Evolutionary conservation across 768 basidiomycete species (phyloP).

Genomic region (Suillus ampliporus): DNA sequence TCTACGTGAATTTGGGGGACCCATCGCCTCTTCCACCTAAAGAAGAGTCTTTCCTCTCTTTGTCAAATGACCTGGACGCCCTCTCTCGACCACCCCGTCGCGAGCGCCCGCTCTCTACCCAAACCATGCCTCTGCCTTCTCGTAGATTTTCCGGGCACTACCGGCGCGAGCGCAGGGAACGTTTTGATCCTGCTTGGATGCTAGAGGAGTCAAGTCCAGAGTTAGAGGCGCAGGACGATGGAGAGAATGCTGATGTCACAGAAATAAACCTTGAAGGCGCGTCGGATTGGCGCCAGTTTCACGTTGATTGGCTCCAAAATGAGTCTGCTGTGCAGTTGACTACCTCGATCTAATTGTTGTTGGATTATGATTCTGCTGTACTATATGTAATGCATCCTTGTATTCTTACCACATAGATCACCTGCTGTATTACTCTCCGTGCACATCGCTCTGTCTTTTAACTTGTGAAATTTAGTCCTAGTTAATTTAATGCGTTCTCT

Average conservation of each 20-base stretch:
- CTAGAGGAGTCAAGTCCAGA: slow-evolving; percentile 44
- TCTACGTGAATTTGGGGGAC: slow-evolving; percentile 49
- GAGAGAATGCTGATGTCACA: slow-evolving; percentile 41
- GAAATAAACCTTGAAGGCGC: slow-evolving; percentile 15
- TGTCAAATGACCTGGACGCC: slow-evolving; percentile 39
- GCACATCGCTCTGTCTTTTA: background rate
- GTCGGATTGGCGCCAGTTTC: slow-evolving; percentile 62
- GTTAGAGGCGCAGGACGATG: slow-evolving; percentile 29
- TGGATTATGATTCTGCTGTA: background rate
- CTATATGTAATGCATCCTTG: background rate
- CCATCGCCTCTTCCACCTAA: slow-evolving; percentile 31
- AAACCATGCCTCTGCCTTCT: slow-evolving; percentile 39
- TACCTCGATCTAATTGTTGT: background rate
- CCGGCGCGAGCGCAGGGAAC: slow-evolving; percentile 33
- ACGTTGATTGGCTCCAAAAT: slow-evolving; percentile 45
- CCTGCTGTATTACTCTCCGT: background rate
- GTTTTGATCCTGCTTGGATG: slow-evolving; percentile 44
- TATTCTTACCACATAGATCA: background rate
- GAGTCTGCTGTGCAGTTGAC: slow-evolving; percentile 16
- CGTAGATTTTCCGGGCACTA: slow-evolving; percentile 39
- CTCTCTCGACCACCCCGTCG: slow-evolving; percentile 30
- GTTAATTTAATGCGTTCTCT: background rate
- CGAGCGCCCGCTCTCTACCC: slow-evolving; percentile 38
- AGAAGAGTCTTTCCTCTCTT: slow-evolving; percentile 49
- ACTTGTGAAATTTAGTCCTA: background rate